Evolutionary conservation across 768 basidiomycete genomes (phyloP).

Genomic region (Chalciporus pseudorubinellus): DNA sequence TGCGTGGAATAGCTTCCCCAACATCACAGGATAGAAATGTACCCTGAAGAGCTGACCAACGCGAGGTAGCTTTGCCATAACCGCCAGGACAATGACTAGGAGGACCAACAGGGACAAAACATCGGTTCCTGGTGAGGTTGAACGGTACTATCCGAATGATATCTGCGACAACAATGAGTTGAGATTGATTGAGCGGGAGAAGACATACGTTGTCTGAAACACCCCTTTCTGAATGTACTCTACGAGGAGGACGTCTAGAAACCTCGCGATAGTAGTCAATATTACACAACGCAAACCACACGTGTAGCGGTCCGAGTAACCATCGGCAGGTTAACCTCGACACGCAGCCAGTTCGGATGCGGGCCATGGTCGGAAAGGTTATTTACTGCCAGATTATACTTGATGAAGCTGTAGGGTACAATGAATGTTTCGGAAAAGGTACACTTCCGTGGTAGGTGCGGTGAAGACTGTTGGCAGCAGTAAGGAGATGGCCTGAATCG

Average conservation of each 20-base stretch:
- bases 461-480: constrained; percentile 23
- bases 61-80: too few species aligned
- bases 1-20: too few species aligned
- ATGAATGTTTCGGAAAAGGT: constrained; percentile 20
- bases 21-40: too few species aligned
- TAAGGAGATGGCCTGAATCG: background rate
- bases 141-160: constrained; percentile 28
- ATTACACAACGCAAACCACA: constrained; percentile 20
- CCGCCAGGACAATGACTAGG: too few species aligned
- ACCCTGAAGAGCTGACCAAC: too few species aligned
- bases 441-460: constrained; percentile 23
- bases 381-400: constrained; percentile 34
- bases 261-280: constrained; percentile 6
- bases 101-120: too few species aligned
- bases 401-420: constrained; percentile 39
- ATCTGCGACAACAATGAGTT: constrained; percentile 21
- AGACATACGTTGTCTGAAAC: constrained; percentile 6
- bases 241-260: background rate
- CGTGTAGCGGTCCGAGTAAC: constrained; percentile 30
- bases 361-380: constrained; percentile 39
- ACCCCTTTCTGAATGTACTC: constrained; percentile 10
- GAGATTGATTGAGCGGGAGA: background rate
- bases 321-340: constrained; percentile 39
- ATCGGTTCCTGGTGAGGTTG: too few species aligned
- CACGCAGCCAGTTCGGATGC: constrained; percentile 40